A percentile compares a stretch with the other conserved stretches of the same genome.
Evolutionary conservation across 495 filamentous ascomycete species (phyloP).

Genomic region (Pyrenopolyporus hunteri): DNA sequence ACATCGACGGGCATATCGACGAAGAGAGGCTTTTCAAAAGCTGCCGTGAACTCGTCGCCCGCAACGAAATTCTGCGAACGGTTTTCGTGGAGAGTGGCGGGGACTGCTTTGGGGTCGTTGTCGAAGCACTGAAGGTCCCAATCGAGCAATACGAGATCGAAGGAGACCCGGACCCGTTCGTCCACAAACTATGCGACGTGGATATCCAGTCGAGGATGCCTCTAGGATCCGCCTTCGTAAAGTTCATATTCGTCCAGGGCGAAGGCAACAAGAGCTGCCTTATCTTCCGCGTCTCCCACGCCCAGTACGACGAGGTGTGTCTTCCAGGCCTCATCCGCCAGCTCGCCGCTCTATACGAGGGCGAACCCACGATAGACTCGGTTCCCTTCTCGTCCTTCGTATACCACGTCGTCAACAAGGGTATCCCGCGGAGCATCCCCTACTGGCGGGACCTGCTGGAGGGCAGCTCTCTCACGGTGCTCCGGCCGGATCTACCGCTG

Average conservation of each 20-base stretch:
- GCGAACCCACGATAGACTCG: conserved; percentile 40
- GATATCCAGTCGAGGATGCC: conserved; percentile 58
- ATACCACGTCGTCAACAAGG: conserved; percentile 47
- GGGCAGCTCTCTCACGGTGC: conserved; percentile 56
- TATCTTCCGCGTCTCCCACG: conserved; percentile 70
- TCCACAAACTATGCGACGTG: conserved; percentile 53
- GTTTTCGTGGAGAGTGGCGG: conserved; percentile 67
- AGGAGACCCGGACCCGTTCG: conserved; percentile 58
- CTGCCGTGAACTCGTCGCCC: conserved; percentile 54
- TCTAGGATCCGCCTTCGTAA: conserved; percentile 67
- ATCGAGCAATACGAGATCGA: conserved; percentile 62
- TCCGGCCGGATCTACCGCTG: conserved; percentile 43
- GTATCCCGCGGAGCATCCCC: conserved; percentile 42
- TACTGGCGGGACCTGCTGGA: conserved; percentile 66
- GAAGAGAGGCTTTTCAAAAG: conserved; percentile 38
- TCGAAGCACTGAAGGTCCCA: conserved; percentile 60
- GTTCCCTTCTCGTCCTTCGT: conserved; percentile 67
- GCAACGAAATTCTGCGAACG: conserved; percentile 72
- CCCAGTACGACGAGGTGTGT: conserved; percentile 77
- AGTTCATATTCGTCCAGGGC: conserved; percentile 64
- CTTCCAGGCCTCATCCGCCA: conserved; percentile 64
- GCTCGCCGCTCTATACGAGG: conserved; percentile 47
- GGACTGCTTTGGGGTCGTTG: conserved; percentile 65
- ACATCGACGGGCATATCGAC: conserved; percentile 42
- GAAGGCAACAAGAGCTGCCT: conserved; percentile 61